These are phyloP conservation scores for Cardamine occulta DNA, from an alignment of 345 rosid species.

Conservation along the genomic window DNA sequence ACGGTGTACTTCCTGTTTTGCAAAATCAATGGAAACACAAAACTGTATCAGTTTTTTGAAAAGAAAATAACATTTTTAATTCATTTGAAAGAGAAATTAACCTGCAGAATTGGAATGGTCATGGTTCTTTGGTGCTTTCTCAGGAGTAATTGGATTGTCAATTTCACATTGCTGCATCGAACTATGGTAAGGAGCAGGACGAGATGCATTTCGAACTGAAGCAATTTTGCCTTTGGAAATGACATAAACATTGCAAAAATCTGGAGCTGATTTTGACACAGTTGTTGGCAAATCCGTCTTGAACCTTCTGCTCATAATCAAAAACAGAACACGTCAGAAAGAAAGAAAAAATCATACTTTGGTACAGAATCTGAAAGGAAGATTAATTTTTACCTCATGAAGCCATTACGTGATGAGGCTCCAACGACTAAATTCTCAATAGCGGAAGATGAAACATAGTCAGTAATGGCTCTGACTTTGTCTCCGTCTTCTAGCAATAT, in stretches of 20 bases:
- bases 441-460: conserved; percentile 66
- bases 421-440: conserved; percentile 82
- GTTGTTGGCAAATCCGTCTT: conserved; percentile 63
- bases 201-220: conserved; percentile 64
- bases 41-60: background rate
- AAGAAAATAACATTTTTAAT: background rate
- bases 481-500: conserved; percentile 66
- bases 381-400: conserved; percentile 57
- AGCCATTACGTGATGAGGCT: conserved; percentile 66
- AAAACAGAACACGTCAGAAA: background rate
- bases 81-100: conserved; percentile 21
- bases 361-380: conserved; percentile 13
- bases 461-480: conserved; percentile 67
- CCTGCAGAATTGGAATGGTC: conserved; percentile 52
- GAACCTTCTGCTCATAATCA: conserved; percentile 59
- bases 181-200: conserved; percentile 60
- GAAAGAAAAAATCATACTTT: background rate
- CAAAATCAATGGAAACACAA: conserved; percentile 10
- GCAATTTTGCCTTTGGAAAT: conserved; percentile 81
- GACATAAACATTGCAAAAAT: conserved; percentile 82
- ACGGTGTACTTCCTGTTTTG: conserved; percentile 52
- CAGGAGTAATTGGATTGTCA: conserved; percentile 41
- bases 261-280: conserved; percentile 71
- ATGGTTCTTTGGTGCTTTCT: conserved; percentile 30
- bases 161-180: conserved; percentile 52